These are phyloP conservation scores for Fusarium subtropicale DNA, from an alignment of 2,329 filamentous ascomycete genomes.

Conservation along the genomic window DNA sequence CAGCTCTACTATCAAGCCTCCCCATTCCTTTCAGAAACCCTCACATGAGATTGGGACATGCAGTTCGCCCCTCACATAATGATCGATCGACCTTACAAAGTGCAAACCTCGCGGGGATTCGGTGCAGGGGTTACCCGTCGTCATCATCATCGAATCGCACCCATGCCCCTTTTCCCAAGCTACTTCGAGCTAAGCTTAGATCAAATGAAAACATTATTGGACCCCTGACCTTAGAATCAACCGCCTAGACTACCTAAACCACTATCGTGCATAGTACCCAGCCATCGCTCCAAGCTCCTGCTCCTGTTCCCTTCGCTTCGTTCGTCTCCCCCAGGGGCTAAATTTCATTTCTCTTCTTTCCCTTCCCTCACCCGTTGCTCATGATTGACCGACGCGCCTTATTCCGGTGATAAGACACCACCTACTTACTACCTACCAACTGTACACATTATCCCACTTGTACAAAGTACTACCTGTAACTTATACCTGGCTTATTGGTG, in stretches of 20 bases:
- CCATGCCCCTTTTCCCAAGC: conserved; percentile 14
- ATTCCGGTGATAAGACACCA: conserved; percentile 38
- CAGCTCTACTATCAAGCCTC: conserved; percentile 19
- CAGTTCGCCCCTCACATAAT: conserved; percentile 12
- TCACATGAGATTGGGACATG: conserved; percentile 2
- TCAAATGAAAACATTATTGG: conserved; percentile 16
- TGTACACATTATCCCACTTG: conserved; percentile 10
- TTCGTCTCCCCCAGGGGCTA: conserved; percentile 22
- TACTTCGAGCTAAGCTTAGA: conserved; percentile 15
- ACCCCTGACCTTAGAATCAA: conserved; percentile 37
- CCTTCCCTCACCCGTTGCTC: conserved; percentile 19
- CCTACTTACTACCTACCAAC: conserved; percentile 9
- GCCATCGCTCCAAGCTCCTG: conserved; percentile 33
- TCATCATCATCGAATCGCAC: conserved; percentile 1
- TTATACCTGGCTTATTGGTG: background rate
- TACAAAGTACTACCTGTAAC: conserved; percentile 6
- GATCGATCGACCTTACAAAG: background rate
- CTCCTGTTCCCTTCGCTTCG: conserved; percentile 35
- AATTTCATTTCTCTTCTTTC: conserved; percentile 27
- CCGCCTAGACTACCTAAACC: conserved; percentile 17
- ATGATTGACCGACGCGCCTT: conserved; percentile 27
- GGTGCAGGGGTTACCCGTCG: conserved; percentile 21
- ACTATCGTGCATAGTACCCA: conserved; percentile 38
- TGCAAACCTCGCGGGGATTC: conserved; percentile 15
- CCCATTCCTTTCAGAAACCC: conserved; percentile 25